These are phyloP conservation scores for Tilletia walkeri DNA, from an alignment of 1,284 basidiomycete genomes.

Conservation along the genomic window DNA sequence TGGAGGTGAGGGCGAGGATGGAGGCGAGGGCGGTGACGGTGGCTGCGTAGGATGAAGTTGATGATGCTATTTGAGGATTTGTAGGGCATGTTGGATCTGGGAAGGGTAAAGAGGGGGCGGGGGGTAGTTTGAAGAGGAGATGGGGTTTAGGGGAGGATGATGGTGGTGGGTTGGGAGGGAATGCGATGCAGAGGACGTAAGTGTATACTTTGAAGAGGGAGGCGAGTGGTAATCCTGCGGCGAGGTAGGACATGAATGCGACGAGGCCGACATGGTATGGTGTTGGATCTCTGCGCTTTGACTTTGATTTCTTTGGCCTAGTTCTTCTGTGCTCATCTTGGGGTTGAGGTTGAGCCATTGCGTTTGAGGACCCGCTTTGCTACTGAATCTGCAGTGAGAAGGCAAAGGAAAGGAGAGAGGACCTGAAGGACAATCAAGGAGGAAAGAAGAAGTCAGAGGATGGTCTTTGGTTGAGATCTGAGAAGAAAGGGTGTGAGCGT, in stretches of 20 bases:
- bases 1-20: constrained; percentile 37
- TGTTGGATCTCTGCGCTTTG: not conserved
- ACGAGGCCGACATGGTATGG: constrained; percentile 48
- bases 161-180: constrained; percentile 20
- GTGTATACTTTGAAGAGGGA: constrained; percentile 50
- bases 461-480: too few species aligned
- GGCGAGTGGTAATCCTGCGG: constrained; percentile 43
- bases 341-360: too few species aligned
- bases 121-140: not conserved
- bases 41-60: constrained; percentile 45
- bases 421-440: not conserved
- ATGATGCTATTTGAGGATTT: constrained; percentile 38
- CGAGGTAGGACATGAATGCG: constrained; percentile 39
- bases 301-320: not conserved
- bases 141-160: not conserved
- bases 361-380: too few species aligned
- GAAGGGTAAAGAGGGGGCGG: constrained; percentile 25
- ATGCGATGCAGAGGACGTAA: constrained; percentile 45
- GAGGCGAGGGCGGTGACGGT: constrained; percentile 45
- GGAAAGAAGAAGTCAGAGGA: not conserved
- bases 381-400: not conserved
- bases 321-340: not conserved
- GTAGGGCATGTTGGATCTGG: constrained; percentile 31
- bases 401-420: not conserved
- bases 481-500: not conserved